Conservation (phyloP, 108 stramenopile species). For the Nitzschia putrida region DNA sequence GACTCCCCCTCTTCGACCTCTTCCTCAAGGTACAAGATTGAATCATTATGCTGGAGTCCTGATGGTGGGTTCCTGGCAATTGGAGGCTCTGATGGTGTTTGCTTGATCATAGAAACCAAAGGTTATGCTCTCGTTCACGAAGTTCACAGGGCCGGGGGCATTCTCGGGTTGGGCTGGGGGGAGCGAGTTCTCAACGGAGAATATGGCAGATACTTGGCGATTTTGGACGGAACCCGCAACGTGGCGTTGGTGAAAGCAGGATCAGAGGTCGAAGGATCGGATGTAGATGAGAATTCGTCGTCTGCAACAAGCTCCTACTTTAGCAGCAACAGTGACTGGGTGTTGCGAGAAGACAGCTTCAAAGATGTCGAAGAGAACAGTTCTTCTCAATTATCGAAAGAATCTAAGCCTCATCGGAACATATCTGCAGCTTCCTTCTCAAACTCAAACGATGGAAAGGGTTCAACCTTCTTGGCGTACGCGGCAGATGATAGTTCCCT, state of each 20-base stretch:
- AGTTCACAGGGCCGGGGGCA: slow-evolving; percentile 23
- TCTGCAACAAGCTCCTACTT: slow-evolving; percentile 33
- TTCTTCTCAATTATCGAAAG: neutral
- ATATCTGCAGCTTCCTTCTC: slow-evolving; percentile 44
- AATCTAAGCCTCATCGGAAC: slow-evolving; percentile 17
- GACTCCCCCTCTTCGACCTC: neutral
- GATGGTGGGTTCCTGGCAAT: slow-evolving; percentile 40
- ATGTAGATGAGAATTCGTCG: slow-evolving; percentile 23
- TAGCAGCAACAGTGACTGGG: slow-evolving; percentile 34
- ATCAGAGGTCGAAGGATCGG: slow-evolving; percentile 16
- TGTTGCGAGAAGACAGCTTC: slow-evolving; percentile 35
- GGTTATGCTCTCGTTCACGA: slow-evolving; percentile 44
- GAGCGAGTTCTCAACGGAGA: slow-evolving; percentile 10
- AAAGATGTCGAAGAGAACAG: slow-evolving; percentile 25
- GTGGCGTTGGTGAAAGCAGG: slow-evolving; percentile 46
- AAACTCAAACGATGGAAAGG: slow-evolving; percentile 20
- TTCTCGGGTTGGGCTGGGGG: slow-evolving; percentile 40
- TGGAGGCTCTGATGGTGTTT: slow-evolving; percentile 42
- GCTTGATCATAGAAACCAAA: slow-evolving; percentile 46
- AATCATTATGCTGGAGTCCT: slow-evolving; percentile 45
- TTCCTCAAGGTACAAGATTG: slow-evolving; percentile 26
- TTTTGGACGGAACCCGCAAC: slow-evolving; percentile 33
- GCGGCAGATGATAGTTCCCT: slow-evolving; percentile 37
- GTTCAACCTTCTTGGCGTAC: slow-evolving; percentile 38
- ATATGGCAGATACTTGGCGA: slow-evolving; percentile 31